A percentile compares a stretch with the other conserved stretches of the same genome.
Evolutionary conservation across 1,284 basidiomycete species (phyloP).

Genomic region (Nidula niveotomentosa): DNA sequence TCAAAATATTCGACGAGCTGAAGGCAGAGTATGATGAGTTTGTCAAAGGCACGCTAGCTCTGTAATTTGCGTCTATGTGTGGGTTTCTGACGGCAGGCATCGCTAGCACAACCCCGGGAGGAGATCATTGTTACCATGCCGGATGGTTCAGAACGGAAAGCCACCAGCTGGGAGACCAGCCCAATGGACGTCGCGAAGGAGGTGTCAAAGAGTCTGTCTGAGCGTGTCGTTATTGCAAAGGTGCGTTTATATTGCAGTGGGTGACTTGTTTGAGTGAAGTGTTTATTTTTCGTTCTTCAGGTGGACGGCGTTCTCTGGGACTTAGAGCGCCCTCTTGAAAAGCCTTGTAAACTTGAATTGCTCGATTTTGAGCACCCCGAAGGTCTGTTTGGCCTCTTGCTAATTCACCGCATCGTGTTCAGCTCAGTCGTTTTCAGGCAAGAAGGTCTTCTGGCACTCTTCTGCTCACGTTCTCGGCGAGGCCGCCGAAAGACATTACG

Average conservation of each 20-base stretch:
- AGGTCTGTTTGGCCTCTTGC: conserved; percentile 45
- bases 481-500: conserved; percentile 95
- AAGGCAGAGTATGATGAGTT: conserved; percentile 86
- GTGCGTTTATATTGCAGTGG: conserved; percentile 31
- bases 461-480: conserved; percentile 99
- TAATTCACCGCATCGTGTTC: neutral
- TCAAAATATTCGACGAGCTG: conserved; percentile 89
- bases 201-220: conserved; percentile 87
- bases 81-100: neutral
- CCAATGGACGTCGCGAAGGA: conserved; percentile 91
- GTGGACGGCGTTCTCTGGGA: conserved; percentile 95
- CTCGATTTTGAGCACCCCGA: conserved; percentile 96
- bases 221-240: conserved; percentile 93
- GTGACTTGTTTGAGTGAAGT: neutral
- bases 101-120: conserved; percentile 78
- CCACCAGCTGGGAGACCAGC: conserved; percentile 93
- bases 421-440: conserved; percentile 48
- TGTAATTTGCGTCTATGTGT: neutral
- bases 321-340: conserved; percentile 90
- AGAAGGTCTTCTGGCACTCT: conserved; percentile 99
- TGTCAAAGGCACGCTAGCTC: conserved; percentile 59
- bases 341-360: conserved; percentile 78
- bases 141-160: conserved; percentile 85
- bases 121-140: conserved; percentile 87
- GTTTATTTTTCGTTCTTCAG: conserved; percentile 30